Percentiles rank a stretch among this genome's conserved stretches.
These are phyloP conservation scores for Helicocarpus griseus DNA, from an alignment of 2,329 filamentous ascomycete species.

Conservation along the genomic window DNA sequence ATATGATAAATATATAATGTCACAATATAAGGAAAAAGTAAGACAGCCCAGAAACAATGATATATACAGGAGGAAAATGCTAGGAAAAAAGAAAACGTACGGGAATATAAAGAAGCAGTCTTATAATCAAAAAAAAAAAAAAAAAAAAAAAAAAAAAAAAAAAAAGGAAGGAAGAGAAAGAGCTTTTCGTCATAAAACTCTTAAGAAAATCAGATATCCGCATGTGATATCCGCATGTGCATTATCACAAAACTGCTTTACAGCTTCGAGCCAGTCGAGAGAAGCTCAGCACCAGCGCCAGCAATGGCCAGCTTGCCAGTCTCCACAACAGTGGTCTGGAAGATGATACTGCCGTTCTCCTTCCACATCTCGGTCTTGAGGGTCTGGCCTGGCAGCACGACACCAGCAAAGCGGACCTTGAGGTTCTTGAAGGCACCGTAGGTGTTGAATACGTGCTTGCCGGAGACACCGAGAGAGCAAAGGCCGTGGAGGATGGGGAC, in stretches of 20 bases:
- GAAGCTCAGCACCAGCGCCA: constrained; percentile 65
- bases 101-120: not conserved
- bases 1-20: not conserved
- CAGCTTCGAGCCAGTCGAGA: constrained; percentile 9
- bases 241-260: constrained; percentile 1
- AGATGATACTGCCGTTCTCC: constrained; percentile 67
- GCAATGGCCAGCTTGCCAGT: constrained; percentile 82
- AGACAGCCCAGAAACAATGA: not conserved
- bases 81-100: not conserved
- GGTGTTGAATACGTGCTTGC: constrained; percentile 77
- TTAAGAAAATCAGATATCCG: too few relatives aligned
- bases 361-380: constrained; percentile 92
- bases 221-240: too few relatives aligned
- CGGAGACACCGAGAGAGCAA: constrained; percentile 84
- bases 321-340: constrained; percentile 84
- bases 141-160: not conserved
- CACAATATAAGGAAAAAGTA: not conserved
- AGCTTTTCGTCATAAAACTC: not conserved
- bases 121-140: not conserved
- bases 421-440: constrained; percentile 82
- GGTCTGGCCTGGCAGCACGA: constrained; percentile 80
- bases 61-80: not conserved
- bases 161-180: not conserved
- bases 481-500: constrained; percentile 92
- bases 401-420: constrained; percentile 83